Base-by-base conservation (phyloP, 768 basidiomycete genomes). In the Dentipellis sp. region DNA sequence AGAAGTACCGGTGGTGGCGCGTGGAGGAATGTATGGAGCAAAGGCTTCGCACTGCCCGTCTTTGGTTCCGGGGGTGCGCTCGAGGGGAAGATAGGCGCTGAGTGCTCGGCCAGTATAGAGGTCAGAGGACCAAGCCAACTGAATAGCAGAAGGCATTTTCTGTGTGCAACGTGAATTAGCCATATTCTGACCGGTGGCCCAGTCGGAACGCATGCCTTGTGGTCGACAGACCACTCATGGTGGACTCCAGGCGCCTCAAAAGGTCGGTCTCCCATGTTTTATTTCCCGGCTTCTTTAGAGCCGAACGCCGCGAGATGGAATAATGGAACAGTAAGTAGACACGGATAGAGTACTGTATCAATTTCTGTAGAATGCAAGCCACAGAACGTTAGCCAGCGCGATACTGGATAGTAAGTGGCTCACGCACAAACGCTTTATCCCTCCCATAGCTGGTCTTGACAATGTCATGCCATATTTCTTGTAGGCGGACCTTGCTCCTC, bases 51-150 rank as follows among this genome's bases (percentile, higher is more conserved):
- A 51, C 66, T 60, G 39, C 46, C 52, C 45, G 62, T 60, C 17
- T 56, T 36, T 12, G 61, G 39, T 42, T 53, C 50, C 60, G 64
- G 66, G 69, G 70, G 61, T 70, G 73, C 22, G 64, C 67, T 58
- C 57, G 76, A 74, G 12, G 79, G 67, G 10, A 83, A 76, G 66
- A 79, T 86, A 0, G 87, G 81, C 1, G 87, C 82, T 2, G 82
- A 78, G 2, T 80, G 86, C 64, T 89, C 86, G 4, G 83, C 80
- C 66, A 80, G 77, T 54, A 93, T 80, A 19, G 80, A 74, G 50
- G 82, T 84, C 63, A 92, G 69, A 9, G 91, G 91, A 1, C 78
- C 73, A 54, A 93, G 70, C 91, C 91, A 93, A 71, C 91, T 89
- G 76, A 91, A 89, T 46, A 93, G 72, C 53, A 93, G 73, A 38